Base-by-base conservation (phyloP, 1,139 yeast genomes). In the Saccharomyces uvarum region DNA sequence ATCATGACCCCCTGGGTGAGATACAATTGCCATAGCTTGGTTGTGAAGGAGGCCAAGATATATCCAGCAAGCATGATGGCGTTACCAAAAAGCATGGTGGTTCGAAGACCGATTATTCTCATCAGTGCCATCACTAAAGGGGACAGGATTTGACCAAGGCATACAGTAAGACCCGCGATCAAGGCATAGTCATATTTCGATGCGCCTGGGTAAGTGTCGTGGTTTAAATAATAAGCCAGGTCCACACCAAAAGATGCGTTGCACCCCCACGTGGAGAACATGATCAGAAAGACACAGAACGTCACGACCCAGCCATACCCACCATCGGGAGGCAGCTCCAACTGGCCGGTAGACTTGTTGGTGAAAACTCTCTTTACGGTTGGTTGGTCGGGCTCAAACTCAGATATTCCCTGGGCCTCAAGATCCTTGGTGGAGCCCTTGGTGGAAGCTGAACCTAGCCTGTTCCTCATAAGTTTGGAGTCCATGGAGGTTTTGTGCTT, bases 271-370 rank as follows among this genome's bases (percentile, higher is more conserved):
- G 90, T 80, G 31, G 81, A 72, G 57, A 82, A 77, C 61, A 78
- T 77, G 50, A 83, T 74, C 29, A 78, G 63, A 67, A 80, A 74
- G 0, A 80, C 80, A 60, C 86, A 79, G 2, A 78, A 54, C 0
- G 84, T 81, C 53, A 83, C 77, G 6, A 83, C 79, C 90, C 93
- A 86, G 1, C 88, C 89, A 59, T 79, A 79, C 1, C 88, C 88
- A 27, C 82, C 81, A 69, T 86, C 93, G 1, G 85, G 83, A 1
- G 85, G 86, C 44, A 74, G 71, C 49, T 73, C 75, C 2, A 69
- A 48, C 28, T 61, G 59, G 11, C 73, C 73, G 0, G 71, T 69
- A 0, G 67, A 57, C 33, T 57, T 59, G 53, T 70, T 70, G 11
- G 73, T 71, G 57, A 66, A 72, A 3, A 71, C 72, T 54, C 63